Evolutionary conservation across 768 basidiomycete species (phyloP).

Genomic region (Ramaria sp.): DNA sequence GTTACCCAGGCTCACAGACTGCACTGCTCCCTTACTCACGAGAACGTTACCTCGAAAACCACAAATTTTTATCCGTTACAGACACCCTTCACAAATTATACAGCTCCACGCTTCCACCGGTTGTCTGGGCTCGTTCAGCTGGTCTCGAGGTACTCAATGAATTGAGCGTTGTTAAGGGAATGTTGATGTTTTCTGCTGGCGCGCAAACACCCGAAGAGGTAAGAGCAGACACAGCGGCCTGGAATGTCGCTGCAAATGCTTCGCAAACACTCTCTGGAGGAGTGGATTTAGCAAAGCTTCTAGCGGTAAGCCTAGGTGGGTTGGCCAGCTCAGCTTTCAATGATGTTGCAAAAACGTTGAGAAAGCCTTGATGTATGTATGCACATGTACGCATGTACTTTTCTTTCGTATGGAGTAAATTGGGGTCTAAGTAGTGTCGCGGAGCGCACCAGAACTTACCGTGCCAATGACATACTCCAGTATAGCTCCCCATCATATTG

Average conservation of each 20-base stretch:
- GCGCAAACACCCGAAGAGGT: slow-evolving; percentile 15
- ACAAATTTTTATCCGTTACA: slow-evolving; percentile 69
- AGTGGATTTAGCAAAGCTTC: not conserved
- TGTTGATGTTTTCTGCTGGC: slow-evolving; percentile 76
- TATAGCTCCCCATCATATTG: too few relatives aligned
- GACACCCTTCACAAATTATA: slow-evolving; percentile 92
- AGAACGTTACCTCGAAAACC: slow-evolving; percentile 78
- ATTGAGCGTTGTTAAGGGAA: slow-evolving; percentile 68
- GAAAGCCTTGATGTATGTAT: not conserved
- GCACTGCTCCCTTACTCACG: slow-evolving; percentile 68
- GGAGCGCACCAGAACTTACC: too few relatives aligned
- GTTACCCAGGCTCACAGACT: slow-evolving; percentile 53
- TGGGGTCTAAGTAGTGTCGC: too few relatives aligned
- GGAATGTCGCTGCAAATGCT: not conserved
- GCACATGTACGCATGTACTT: not conserved
- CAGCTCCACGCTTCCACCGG: slow-evolving; percentile 45
- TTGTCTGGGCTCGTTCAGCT: slow-evolving; percentile 81
- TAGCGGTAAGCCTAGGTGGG: not conserved
- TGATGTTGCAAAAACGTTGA: not conserved
- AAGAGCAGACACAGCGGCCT: not conserved
- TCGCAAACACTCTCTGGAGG: not conserved
- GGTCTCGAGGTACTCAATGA: slow-evolving; percentile 92
- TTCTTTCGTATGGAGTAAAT: too few relatives aligned
- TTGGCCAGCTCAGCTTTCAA: not conserved
- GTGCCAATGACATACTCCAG: too few relatives aligned